Percentiles rank a stretch among this genome's conserved stretches.
Evolutionary conservation across 2,329 filamentous ascomycete species (phyloP).

Genomic region (Scolecobasidium constrictum): DNA sequence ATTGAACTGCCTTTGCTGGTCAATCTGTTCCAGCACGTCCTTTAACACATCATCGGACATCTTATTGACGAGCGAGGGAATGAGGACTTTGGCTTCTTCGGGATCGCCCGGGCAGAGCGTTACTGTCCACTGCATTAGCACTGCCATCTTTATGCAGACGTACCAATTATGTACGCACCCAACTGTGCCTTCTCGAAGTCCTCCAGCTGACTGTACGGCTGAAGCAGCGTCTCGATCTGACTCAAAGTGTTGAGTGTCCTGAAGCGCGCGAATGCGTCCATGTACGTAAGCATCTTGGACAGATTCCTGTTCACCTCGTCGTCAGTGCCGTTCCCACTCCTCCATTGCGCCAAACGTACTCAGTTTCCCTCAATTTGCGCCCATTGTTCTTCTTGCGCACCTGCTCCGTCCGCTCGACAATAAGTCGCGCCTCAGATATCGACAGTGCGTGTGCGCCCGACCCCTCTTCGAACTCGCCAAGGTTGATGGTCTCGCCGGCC

Average conservation of each 20-base stretch:
- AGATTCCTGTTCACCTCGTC: slow-evolving; percentile 50
- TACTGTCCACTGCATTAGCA: too few species aligned
- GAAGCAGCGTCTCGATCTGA: slow-evolving; percentile 80
- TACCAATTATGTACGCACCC: too few species aligned
- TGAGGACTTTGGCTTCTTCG: slow-evolving; percentile 93
- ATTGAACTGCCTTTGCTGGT: neutral
- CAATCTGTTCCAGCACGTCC: slow-evolving; percentile 76
- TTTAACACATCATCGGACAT: slow-evolving; percentile 83
- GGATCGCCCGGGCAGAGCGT: slow-evolving; percentile 85
- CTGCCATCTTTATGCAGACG: too few species aligned
- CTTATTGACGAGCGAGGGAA: slow-evolving; percentile 73
- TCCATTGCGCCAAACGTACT: slow-evolving; percentile 42
- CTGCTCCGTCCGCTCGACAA: slow-evolving; percentile 80
- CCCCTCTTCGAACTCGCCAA: slow-evolving; percentile 89
- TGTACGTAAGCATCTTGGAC: slow-evolving; percentile 80
- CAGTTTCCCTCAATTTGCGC: slow-evolving; percentile 75
- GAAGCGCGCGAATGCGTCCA: slow-evolving; percentile 91
- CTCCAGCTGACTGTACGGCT: slow-evolving; percentile 67
- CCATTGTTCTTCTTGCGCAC: slow-evolving; percentile 69
- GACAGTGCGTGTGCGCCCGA: slow-evolving; percentile 90
- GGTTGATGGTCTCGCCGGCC: slow-evolving; percentile 66
- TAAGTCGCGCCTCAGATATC: slow-evolving; percentile 79
- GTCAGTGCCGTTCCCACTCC: neutral
- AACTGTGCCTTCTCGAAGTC: slow-evolving; percentile 91
- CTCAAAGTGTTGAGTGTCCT: slow-evolving; percentile 91